Percentiles rank a stretch among this genome's conserved stretches.
phyloP scores from a whole-genome alignment of 495 filamentous ascomycete species.

The Penicillium soppii region DNA sequence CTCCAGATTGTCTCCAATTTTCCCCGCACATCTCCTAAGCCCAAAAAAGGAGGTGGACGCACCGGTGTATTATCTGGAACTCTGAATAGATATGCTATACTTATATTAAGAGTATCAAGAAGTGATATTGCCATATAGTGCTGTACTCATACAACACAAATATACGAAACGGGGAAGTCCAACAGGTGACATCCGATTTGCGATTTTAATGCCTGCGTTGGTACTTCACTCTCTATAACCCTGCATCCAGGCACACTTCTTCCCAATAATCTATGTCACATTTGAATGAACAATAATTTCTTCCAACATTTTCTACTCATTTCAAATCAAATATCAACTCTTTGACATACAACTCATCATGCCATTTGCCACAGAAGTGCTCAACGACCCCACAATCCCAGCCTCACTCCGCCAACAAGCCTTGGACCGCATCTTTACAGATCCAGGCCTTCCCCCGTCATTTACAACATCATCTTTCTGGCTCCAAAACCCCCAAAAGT shows the following conservation, averaged over 20 bases:
- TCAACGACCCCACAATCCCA: slow-evolving; percentile 20
- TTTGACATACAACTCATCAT: slow-evolving; percentile 13
- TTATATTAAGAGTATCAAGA: slow-evolving; percentile 4
- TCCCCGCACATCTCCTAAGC: no score
- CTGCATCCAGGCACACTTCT: background rate
- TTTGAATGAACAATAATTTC: no score
- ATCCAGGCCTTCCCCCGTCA: slow-evolving; percentile 33
- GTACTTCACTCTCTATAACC: background rate
- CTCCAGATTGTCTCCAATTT: no score
- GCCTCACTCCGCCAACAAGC: slow-evolving; percentile 20
- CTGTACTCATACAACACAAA: no score
- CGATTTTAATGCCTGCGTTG: background rate
- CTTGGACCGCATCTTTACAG: slow-evolving; percentile 23
- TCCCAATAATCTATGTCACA: no score
- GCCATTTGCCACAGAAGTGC: slow-evolving; percentile 21
- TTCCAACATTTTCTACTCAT: background rate
- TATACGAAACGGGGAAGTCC: slow-evolving; percentile 19
- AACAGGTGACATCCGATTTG: slow-evolving; percentile 16
- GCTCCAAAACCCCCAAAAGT: slow-evolving; percentile 55
- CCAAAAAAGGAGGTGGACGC: slow-evolving; percentile 19
- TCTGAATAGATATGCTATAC: no score
- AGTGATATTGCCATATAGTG: background rate
- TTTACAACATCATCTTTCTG: slow-evolving; percentile 71
- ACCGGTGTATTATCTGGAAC: slow-evolving; percentile 6
- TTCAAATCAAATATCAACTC: background rate